phyloP scores from a whole-genome alignment of 2,329 filamentous ascomycete genomes.

The Pseudopyrenochaeta lycopersici region DNA sequence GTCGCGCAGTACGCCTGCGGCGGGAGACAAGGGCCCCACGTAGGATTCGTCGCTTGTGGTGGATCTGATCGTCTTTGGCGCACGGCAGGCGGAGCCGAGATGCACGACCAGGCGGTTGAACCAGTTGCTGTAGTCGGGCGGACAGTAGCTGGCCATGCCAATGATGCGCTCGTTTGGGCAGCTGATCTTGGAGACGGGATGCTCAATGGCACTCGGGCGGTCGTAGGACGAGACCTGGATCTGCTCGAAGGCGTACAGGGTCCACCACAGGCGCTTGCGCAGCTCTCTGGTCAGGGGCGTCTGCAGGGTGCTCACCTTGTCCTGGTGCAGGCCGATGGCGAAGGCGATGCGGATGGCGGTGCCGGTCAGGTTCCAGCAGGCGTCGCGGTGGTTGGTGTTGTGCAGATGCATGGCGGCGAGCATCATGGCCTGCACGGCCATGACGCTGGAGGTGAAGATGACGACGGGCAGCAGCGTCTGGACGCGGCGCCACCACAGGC shows the following conservation, averaged over 20 bases:
- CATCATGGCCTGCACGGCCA: conserved; percentile 54
- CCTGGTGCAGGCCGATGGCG: conserved; percentile 56
- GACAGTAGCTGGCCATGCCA: conserved; percentile 39
- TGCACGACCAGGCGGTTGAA: conserved; percentile 49
- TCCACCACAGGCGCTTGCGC: conserved; percentile 64
- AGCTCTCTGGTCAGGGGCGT: conserved; percentile 53
- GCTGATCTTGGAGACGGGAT: conserved; percentile 44
- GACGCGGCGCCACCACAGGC: conserved; percentile 53
- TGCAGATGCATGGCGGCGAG: conserved; percentile 56
- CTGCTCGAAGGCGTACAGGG: conserved; percentile 59
- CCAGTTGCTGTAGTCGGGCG: conserved; percentile 51
- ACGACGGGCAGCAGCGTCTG: conserved; percentile 53
- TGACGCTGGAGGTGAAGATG: conserved; percentile 54
- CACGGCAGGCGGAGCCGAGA: conserved; percentile 50
- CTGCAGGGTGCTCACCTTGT: conserved; percentile 46
- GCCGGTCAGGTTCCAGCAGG: conserved; percentile 56
- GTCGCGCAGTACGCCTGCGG: conserved; percentile 50
- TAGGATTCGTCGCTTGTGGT: conserved; percentile 48
- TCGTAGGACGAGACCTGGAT: conserved; percentile 56
- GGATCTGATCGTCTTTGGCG: conserved; percentile 43
- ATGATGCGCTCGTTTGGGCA: conserved; percentile 50
- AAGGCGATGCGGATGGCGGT: conserved; percentile 55
- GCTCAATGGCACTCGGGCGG: conserved; percentile 55
- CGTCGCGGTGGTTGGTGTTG: conserved; percentile 56
- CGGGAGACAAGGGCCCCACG: conserved; percentile 50